Percentiles rank a stretch among this genome's conserved stretches.
Evolutionary conservation across 441 rosid species (phyloP).

Genomic region (Pelargonium myrrhifolium): DNA sequence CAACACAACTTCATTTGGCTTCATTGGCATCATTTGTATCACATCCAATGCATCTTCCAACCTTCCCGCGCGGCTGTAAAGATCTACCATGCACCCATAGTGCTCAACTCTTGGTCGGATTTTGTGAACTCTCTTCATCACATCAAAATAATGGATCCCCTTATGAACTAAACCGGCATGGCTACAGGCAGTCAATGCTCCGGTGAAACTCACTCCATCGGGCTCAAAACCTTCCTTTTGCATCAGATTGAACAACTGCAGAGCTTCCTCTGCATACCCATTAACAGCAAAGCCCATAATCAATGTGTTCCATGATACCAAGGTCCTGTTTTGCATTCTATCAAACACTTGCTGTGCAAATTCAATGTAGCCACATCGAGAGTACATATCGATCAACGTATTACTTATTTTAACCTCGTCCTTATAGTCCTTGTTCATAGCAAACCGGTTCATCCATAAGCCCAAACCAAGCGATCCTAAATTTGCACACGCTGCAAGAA

Average conservation of each 20-base stretch:
- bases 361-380: slow-evolving; percentile 57
- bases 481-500: slow-evolving; percentile 54
- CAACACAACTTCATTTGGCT: slow-evolving; percentile 60
- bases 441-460: slow-evolving; percentile 52
- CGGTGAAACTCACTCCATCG: slow-evolving; percentile 64
- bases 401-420: slow-evolving; percentile 50
- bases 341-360: slow-evolving; percentile 55
- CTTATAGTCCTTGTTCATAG: slow-evolving; percentile 38
- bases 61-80: slow-evolving; percentile 73
- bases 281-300: slow-evolving; percentile 62
- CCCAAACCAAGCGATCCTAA: slow-evolving; percentile 56
- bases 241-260: slow-evolving; percentile 53
- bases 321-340: slow-evolving; percentile 43
- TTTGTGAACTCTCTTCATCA: slow-evolving; percentile 40
- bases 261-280: slow-evolving; percentile 52
- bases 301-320: slow-evolving; percentile 75
- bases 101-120: slow-evolving; percentile 64
- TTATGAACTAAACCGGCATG: slow-evolving; percentile 62
- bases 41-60: slow-evolving; percentile 56
- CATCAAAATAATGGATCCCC: slow-evolving; percentile 44
- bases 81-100: slow-evolving; percentile 78
- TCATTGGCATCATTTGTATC: slow-evolving; percentile 56
- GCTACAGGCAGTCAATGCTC: slow-evolving; percentile 74
- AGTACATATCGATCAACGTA: slow-evolving; percentile 63
- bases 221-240: slow-evolving; percentile 54